Base-by-base conservation (phyloP, 2,329 filamentous ascomycete genomes). In the Colletotrichum sp. region DNA sequence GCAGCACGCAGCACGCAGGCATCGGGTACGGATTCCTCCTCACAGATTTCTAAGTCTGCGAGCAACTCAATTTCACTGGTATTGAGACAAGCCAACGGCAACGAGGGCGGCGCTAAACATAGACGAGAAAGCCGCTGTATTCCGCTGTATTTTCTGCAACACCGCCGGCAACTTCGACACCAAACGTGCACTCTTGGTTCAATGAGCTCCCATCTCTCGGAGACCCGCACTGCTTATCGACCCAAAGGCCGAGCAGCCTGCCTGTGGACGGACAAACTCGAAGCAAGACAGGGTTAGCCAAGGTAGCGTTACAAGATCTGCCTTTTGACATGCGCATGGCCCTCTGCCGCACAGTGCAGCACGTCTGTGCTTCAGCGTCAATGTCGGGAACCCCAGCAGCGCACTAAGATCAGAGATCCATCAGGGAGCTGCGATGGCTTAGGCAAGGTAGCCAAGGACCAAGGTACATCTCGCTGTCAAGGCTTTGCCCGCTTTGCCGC, bases 311-410 rank as follows among this genome's bases (percentile, higher is more conserved):
- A 57, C 66, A 76, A 76, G 74, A 76, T 76, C 74, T 71, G 52
- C 71, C 67, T 24, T 74, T 73, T 76, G 74, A 76, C 74, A 76
- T 75, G 66, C 74, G 74, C 74, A 71, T 75, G 66, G 71, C 66
- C 72, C 71, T 76, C 74, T 74, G 63, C 74, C 71, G 74, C 74
- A 76, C 74, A 76, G 74, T 75, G 72, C 74, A 76, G 71, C 61
- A 74, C 15, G 74, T 74, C 74, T 76, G 71, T 76, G 74, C 74
- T 63, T 57, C 57, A 67, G 70, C 43, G n/a, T 68, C 64, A 64
- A 63, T 18, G 59, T 73, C 24, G 70, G 70, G 70, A 69, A 61
- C 61, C 59, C 70, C 73, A 73, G 63, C 70, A 75, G 73, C 64
- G 65, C 71, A 63, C 59, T 36, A 65, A 69, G 70, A 75, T 73